Percentiles rank a stretch among this genome's conserved stretches.
Evolutionary conservation across 2,329 filamentous ascomycete genomes (phyloP).

Genomic region (Epichloe gansuensis): DNA sequence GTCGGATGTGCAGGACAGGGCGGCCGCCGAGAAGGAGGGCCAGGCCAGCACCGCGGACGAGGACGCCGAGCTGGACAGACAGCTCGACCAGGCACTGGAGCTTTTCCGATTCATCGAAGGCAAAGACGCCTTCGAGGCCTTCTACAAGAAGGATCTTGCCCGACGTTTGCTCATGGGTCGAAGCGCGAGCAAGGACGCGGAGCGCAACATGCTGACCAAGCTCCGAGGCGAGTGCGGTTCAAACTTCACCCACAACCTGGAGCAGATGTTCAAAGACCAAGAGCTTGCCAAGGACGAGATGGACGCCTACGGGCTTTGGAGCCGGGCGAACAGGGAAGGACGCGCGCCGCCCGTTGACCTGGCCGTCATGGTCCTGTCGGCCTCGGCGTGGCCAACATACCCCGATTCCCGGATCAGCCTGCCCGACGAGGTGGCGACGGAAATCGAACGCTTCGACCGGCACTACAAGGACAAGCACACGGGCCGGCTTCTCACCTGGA

Average conservation of each 20-base stretch:
- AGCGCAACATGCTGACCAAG: slow-evolving; percentile 87
- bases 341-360: slow-evolving; percentile 44
- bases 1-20: slow-evolving; percentile 46
- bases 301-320: slow-evolving; percentile 65
- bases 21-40: slow-evolving; percentile 45
- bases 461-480: slow-evolving; percentile 88
- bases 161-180: slow-evolving; percentile 79
- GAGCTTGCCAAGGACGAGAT: slow-evolving; percentile 89
- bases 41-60: slow-evolving; percentile 66
- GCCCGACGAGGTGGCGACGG: slow-evolving; percentile 59
- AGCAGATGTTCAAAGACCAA: slow-evolving; percentile 99
- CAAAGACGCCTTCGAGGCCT: slow-evolving; percentile 95
- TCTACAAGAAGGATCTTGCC: slow-evolving; percentile 97
- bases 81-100: slow-evolving; percentile 85
- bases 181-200: slow-evolving; percentile 87
- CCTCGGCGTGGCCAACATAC: slow-evolving; percentile 87
- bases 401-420: slow-evolving; percentile 60
- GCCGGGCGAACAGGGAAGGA: slow-evolving; percentile 33
- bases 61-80: slow-evolving; percentile 80
- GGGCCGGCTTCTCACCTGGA: slow-evolving; percentile 79
- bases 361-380: slow-evolving; percentile 79
- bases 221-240: slow-evolving; percentile 88
- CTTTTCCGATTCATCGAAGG: slow-evolving; percentile 95
- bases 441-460: slow-evolving; percentile 67
- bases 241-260: slow-evolving; percentile 90